Percentiles rank a stretch among this genome's conserved stretches.
These are phyloP conservation scores for Potentilla sterilis DNA, from an alignment of 306 rosid genomes.

Conservation along the genomic window DNA sequence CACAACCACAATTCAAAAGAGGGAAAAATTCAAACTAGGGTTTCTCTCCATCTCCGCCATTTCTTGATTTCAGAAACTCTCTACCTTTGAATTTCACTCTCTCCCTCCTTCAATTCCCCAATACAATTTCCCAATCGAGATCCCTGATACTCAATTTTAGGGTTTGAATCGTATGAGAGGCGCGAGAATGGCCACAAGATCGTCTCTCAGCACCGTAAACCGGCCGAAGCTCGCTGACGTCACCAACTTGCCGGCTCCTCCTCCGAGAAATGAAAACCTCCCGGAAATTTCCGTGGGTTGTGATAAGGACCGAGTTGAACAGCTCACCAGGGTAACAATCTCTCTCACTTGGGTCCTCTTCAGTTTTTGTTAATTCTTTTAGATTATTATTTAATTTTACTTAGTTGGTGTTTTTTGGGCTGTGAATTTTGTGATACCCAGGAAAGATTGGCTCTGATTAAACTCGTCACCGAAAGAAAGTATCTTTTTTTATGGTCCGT, in stretches of 20 bases:
- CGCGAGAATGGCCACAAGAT: slow-evolving; percentile 51
- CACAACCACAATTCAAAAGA: slow-evolving; percentile 4
- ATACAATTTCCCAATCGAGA: not conserved
- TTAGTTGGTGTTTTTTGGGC: not conserved
- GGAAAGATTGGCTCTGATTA: slow-evolving; percentile 60
- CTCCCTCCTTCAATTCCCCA: not conserved
- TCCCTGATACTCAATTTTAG: slow-evolving; percentile 11
- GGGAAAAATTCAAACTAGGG: not conserved
- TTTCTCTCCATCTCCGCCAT: not conserved
- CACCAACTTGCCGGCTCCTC: slow-evolving; percentile 47
- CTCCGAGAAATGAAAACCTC: slow-evolving; percentile 27
- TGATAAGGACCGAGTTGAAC: slow-evolving; percentile 43
- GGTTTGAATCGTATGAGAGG: slow-evolving; percentile 13
- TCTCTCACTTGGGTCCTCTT: slow-evolving; percentile 5
- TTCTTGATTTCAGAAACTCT: not conserved
- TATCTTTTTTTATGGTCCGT: slow-evolving; percentile 42
- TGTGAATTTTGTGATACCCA: slow-evolving; percentile 33
- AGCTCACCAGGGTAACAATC: slow-evolving; percentile 53
- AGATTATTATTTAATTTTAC: not conserved
- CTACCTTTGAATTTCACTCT: not conserved
- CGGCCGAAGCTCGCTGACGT: slow-evolving; percentile 76
- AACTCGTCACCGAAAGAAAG: slow-evolving; percentile 65
- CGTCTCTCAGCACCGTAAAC: slow-evolving; percentile 54
- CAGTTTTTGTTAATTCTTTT: not conserved
- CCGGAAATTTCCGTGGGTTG: slow-evolving; percentile 12